These are phyloP conservation scores for Aureobasidium sp. DNA, from an alignment of 2,329 filamentous ascomycete genomes.

Conservation along the genomic window DNA sequence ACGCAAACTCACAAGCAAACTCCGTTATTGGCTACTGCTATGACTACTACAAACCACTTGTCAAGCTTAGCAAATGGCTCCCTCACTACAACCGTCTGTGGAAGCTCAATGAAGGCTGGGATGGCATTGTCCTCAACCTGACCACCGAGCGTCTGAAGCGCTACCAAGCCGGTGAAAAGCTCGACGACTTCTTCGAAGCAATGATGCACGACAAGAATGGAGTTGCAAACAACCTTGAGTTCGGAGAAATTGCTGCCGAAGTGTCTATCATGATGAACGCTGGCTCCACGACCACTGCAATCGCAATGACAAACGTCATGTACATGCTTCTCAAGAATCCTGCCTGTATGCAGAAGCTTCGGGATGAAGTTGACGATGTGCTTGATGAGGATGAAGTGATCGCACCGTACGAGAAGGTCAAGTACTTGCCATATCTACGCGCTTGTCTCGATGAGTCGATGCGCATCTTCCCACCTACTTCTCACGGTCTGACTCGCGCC, in stretches of 20 bases:
- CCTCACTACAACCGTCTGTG: too few relatives aligned
- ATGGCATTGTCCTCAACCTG: conserved; percentile 38
- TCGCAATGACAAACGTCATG: conserved; percentile 46
- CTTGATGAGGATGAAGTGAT: conserved; percentile 36
- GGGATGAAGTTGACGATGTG: conserved; percentile 39
- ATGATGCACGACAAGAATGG: conserved; percentile 46
- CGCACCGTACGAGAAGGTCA: conserved; percentile 43
- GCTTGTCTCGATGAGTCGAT: conserved; percentile 45
- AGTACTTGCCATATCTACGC: conserved; percentile 44
- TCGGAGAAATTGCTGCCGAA: conserved; percentile 51
- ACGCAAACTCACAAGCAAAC: too few relatives aligned
- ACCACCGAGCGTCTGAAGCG: conserved; percentile 36
- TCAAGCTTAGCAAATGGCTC: conserved; percentile 12
- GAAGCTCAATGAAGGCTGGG: too few relatives aligned
- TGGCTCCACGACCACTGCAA: conserved; percentile 44
- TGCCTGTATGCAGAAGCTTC: conserved; percentile 29
- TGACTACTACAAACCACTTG: too few relatives aligned
- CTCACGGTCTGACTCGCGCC: conserved; percentile 35
- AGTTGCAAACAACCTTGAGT: conserved; percentile 40
- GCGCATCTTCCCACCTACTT: conserved; percentile 37
- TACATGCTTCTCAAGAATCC: conserved; percentile 45
- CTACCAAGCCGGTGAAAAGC: conserved; percentile 44
- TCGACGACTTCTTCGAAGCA: conserved; percentile 51
- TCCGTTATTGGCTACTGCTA: too few relatives aligned
- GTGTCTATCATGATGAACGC: conserved; percentile 45